Percentiles rank a stretch among this genome's conserved stretches.
Evolutionary conservation across 2,329 filamentous ascomycete genomes (phyloP).

Genomic region (Albophoma yamanashiensis): DNA sequence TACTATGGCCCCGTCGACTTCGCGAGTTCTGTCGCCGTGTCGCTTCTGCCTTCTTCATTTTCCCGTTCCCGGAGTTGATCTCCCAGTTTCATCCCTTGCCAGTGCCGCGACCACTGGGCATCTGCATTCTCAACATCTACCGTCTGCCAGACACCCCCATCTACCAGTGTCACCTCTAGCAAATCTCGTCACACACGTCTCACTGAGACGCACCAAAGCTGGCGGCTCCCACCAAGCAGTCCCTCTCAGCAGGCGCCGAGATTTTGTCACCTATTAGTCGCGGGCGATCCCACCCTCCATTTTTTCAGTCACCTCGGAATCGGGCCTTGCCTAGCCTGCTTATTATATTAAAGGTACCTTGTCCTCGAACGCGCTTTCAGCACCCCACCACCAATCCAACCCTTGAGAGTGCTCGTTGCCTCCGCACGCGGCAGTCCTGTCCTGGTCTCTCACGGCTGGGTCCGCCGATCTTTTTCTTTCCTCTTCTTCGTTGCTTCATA

Average conservation of each 20-base stretch:
- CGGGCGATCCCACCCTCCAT: conserved; percentile 1
- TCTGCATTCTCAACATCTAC: neutral
- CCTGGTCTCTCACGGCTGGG: neutral
- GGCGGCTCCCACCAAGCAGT: conserved; percentile 1
- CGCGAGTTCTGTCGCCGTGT: neutral
- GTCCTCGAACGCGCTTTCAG: neutral
- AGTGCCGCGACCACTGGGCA: neutral
- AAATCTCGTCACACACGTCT: neutral
- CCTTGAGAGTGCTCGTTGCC: neutral
- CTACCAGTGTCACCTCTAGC: neutral
- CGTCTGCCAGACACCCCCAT: neutral
- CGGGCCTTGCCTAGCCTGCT: conserved; percentile 1
- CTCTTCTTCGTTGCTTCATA: neutral
- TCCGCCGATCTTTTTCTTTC: neutral
- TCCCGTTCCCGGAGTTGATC: neutral
- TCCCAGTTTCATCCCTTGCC: neutral
- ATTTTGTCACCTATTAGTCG: conserved; percentile 6
- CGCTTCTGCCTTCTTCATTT: neutral
- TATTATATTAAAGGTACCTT: neutral
- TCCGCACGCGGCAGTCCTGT: neutral
- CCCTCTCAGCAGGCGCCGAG: conserved; percentile 2
- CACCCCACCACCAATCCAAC: neutral
- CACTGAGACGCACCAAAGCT: neutral
- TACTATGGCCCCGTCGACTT: neutral
- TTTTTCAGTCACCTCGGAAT: neutral